Evolutionary conservation across 208 protist species (phyloP).

Genomic region (Strigomonas culicis): DNA sequence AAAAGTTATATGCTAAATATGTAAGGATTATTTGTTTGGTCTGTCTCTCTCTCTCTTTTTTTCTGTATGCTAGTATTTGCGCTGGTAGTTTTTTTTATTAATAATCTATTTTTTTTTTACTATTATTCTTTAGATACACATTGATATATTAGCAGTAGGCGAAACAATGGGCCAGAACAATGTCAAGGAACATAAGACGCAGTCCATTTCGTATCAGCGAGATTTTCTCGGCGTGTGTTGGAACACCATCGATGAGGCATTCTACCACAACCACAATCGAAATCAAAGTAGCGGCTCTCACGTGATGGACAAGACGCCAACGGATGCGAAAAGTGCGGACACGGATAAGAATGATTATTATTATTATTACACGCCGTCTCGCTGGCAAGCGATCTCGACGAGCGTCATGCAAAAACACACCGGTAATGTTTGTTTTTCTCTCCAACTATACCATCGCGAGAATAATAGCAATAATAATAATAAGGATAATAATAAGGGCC

Average conservation of each 20-base stretch:
- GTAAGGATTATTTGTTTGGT: slow-evolving; percentile 8
- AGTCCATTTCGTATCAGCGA: too few relatives aligned
- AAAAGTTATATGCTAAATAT: background rate
- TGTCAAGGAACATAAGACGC: too few relatives aligned
- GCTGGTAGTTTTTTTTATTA: background rate
- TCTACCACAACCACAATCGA: background rate
- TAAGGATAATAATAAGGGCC: slow-evolving; percentile 10
- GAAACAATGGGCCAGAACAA: too few relatives aligned
- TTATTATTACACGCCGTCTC: slow-evolving; percentile 7
- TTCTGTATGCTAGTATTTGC: slow-evolving; percentile 4
- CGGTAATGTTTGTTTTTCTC: slow-evolving; percentile 4
- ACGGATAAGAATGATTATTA: slow-evolving; percentile 4
- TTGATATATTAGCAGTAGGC: too few relatives aligned
- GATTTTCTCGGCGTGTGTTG: slow-evolving; percentile 47
- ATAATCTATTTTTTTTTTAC: background rate
- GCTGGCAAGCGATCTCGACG: slow-evolving; percentile 7
- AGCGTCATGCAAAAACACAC: slow-evolving; percentile 6
- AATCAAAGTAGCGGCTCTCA: background rate
- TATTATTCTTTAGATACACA: too few relatives aligned
- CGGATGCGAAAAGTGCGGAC: background rate
- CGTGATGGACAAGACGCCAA: background rate
- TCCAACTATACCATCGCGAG: background rate
- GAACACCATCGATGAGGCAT: background rate
- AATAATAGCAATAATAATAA: slow-evolving; percentile 7
- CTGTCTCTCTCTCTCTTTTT: slow-evolving; percentile 4